A percentile compares a stretch with the other conserved stretches of the same genome.
Conservation (phyloP, 768 basidiomycete species). For the Lactarius tabidus region DNA sequence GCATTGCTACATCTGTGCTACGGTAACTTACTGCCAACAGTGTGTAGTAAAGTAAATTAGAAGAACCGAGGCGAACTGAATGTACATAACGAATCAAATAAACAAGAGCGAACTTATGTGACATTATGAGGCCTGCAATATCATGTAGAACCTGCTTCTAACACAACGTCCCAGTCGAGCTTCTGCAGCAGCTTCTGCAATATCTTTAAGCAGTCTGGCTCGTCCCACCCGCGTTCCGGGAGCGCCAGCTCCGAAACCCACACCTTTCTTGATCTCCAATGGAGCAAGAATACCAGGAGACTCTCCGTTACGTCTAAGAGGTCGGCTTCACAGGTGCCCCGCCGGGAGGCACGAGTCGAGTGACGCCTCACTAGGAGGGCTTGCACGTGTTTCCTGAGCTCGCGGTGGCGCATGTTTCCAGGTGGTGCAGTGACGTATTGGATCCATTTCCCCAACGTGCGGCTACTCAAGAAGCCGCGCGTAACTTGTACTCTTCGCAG, state of each 20-base stretch:
- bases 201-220: conserved; percentile 1
- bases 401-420: background rate
- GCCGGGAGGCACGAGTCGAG: background rate
- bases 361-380: background rate
- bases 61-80: background rate
- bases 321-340: background rate
- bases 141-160: background rate
- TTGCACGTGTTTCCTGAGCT: conserved; percentile 5
- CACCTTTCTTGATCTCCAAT: conserved; percentile 9
- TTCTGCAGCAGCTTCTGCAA: conserved; percentile 5
- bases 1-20: background rate
- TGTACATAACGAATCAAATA: background rate
- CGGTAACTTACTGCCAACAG: background rate
- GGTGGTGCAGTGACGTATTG: background rate
- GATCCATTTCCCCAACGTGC: conserved; percentile 5
- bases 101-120: background rate
- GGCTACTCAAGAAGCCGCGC: background rate
- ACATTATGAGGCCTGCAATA: background rate
- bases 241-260: conserved; percentile 8
- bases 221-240: conserved; percentile 1
- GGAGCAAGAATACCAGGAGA: conserved; percentile 6
- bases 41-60: background rate
- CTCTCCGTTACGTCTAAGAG: conserved; percentile 7
- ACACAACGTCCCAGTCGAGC: conserved; percentile 12
- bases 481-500: conserved; percentile 4